Conservation (phyloP, 495 filamentous ascomycete genomes). For the Terfezia boudieri region DNA sequence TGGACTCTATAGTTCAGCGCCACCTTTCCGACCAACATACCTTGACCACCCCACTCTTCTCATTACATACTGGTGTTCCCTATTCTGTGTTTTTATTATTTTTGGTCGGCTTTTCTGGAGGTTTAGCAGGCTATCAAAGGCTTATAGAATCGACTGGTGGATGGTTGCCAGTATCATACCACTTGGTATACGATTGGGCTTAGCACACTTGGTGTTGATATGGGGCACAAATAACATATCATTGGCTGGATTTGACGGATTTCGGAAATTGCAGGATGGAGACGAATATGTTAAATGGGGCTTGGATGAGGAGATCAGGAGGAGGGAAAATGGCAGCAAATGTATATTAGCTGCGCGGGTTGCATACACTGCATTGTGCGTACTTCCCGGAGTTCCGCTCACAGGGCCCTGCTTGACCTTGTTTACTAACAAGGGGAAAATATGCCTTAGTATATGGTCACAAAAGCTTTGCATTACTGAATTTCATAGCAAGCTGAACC, state of each 20-base stretch:
- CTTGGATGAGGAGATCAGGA: conserved; percentile 21
- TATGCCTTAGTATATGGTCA: conserved; percentile 51
- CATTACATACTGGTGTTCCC: conserved; percentile 86
- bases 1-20: neutral
- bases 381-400: conserved; percentile 6
- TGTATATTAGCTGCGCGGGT: conserved; percentile 43
- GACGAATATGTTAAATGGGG: neutral
- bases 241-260: conserved; percentile 24
- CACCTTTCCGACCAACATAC: neutral
- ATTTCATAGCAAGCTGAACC: conserved; percentile 61
- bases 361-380: conserved; percentile 48
- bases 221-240: conserved; percentile 73
- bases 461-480: conserved; percentile 78
- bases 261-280: neutral
- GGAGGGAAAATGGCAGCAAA: conserved; percentile 36
- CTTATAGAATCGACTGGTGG: conserved; percentile 73
- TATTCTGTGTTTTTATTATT: conserved; percentile 62
- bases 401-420: too few species aligned
- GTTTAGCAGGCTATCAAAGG: conserved; percentile 53
- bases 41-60: conserved; percentile 54
- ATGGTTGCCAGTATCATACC: conserved; percentile 65
- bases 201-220: conserved; percentile 63
- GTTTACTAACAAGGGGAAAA: neutral
- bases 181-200: conserved; percentile 56
- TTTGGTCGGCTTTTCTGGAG: conserved; percentile 52